phyloP scores from a whole-genome alignment of 1,284 basidiomycete genomes.

The Mycena citricolor region DNA sequence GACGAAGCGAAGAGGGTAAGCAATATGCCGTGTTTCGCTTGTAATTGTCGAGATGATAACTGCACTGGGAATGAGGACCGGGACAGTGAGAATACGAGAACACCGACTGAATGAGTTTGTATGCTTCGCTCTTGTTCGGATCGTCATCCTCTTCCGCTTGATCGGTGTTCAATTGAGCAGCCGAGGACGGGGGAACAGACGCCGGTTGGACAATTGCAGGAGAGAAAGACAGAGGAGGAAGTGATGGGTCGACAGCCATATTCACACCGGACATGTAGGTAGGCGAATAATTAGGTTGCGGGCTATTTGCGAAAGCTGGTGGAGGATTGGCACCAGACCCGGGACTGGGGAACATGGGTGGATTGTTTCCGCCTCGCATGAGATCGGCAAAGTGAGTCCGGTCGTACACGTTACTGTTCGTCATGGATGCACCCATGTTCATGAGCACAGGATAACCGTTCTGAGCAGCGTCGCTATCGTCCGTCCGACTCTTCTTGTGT shows the following conservation, averaged over 20 bases:
- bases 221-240: constrained; percentile 50
- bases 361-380: constrained; percentile 53
- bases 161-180: constrained; percentile 36
- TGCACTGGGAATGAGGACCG: constrained; percentile 26
- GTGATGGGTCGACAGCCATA: constrained; percentile 52
- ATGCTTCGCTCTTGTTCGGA: constrained; percentile 72
- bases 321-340: constrained; percentile 40
- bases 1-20: constrained; percentile 83
- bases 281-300: constrained; percentile 44
- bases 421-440: constrained; percentile 44
- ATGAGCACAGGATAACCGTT: constrained; percentile 57
- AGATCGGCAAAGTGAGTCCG: constrained; percentile 59
- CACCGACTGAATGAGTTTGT: constrained; percentile 76
- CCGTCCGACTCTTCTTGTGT: constrained; percentile 55
- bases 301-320: constrained; percentile 36
- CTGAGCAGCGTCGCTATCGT: constrained; percentile 42
- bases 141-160: constrained; percentile 55
- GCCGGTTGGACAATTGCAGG: too few species aligned
- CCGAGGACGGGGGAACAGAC: constrained; percentile 30
- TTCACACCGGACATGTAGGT: constrained; percentile 59
- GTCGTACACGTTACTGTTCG: constrained; percentile 38
- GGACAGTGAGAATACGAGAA: not conserved
- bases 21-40: constrained; percentile 79
- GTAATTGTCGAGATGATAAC: constrained; percentile 88
- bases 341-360: constrained; percentile 62